phyloP scores from a whole-genome alignment of 352 stramenopile genomes.

The Phytophthora niederhauseri region DNA sequence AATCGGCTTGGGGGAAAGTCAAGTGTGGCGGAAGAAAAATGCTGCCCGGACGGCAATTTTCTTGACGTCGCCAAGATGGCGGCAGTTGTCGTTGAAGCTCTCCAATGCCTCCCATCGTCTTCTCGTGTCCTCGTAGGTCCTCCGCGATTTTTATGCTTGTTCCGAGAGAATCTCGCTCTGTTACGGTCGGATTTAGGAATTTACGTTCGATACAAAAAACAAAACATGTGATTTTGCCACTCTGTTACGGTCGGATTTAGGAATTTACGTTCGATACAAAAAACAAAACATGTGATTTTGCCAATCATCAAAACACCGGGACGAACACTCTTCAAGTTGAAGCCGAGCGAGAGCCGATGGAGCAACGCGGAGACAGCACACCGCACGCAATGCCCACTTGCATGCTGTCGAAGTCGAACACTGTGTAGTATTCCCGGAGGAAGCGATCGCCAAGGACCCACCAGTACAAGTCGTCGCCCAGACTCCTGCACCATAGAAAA shows the following conservation, averaged over 20 bases:
- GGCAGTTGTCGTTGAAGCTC: no score
- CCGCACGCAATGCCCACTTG: slow-evolving; percentile 60
- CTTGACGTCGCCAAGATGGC: no score
- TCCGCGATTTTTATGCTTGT: not conserved
- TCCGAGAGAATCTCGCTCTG: not conserved
- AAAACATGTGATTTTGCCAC: no score
- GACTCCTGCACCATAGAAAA: slow-evolving; percentile 20
- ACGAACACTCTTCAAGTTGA: not conserved
- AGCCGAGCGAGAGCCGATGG: not conserved
- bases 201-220: not conserved
- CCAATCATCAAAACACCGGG: no score
- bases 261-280: not conserved
- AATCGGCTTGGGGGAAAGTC: no score
- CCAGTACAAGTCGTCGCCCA: slow-evolving; percentile 52
- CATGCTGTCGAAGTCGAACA: slow-evolving; percentile 56
- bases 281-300: no score
- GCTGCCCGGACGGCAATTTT: no score
- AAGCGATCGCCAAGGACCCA: slow-evolving; percentile 74
- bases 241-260: slow-evolving; percentile 2
- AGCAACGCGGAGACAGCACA: slow-evolving; percentile 22
- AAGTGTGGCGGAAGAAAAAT: no score
- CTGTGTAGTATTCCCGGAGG: slow-evolving; percentile 64
- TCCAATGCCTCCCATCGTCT: not conserved
- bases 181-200: slow-evolving; percentile 1
- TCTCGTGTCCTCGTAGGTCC: not conserved